phyloP scores from a whole-genome alignment of 2,329 filamentous ascomycete species.

The Fusarium verticillioides region DNA sequence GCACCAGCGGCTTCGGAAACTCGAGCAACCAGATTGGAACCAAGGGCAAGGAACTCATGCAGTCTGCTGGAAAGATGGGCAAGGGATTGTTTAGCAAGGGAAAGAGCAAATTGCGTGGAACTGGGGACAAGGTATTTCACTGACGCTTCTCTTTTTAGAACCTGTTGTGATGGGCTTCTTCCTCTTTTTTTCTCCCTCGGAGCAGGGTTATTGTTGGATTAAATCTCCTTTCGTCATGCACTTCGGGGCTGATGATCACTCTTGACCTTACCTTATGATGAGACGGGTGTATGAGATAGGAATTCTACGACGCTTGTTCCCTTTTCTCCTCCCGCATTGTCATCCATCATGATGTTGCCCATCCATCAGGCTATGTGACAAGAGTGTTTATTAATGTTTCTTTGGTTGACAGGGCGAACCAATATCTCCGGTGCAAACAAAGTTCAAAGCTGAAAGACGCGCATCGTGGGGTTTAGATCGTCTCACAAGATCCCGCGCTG shows the following conservation, averaged over 20 bases:
- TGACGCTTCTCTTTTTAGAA: conserved; percentile 58
- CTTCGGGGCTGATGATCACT: conserved; percentile 46
- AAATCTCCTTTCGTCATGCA: conserved; percentile 46
- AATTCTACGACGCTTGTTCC: conserved; percentile 53
- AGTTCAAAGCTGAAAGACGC: conserved; percentile 54
- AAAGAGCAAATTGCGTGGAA: conserved; percentile 80
- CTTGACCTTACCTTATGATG: conserved; percentile 50
- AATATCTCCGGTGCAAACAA: conserved; percentile 48
- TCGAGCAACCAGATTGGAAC: conserved; percentile 75
- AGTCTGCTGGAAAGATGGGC: conserved; percentile 86
- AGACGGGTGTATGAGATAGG: conserved; percentile 55
- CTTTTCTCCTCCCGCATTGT: conserved; percentile 40
- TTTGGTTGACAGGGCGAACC: conserved; percentile 52
- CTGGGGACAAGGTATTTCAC: conserved; percentile 89
- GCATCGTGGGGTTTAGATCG: conserved; percentile 58
- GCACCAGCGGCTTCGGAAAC: conserved; percentile 60
- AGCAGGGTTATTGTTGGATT: conserved; percentile 45
- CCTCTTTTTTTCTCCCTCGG: conserved; percentile 37
- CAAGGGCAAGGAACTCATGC: conserved; percentile 89
- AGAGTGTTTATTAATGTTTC: conserved; percentile 52
- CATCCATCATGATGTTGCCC: conserved; percentile 43
- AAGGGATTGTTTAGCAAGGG: conserved; percentile 93
- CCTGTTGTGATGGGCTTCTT: conserved; percentile 45
- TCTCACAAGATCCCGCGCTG: conserved; percentile 48
- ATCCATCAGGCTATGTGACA: conserved; percentile 44